These are phyloP conservation scores for Phytophthora melonis DNA, from an alignment of 352 stramenopile genomes.

Conservation along the genomic window DNA sequence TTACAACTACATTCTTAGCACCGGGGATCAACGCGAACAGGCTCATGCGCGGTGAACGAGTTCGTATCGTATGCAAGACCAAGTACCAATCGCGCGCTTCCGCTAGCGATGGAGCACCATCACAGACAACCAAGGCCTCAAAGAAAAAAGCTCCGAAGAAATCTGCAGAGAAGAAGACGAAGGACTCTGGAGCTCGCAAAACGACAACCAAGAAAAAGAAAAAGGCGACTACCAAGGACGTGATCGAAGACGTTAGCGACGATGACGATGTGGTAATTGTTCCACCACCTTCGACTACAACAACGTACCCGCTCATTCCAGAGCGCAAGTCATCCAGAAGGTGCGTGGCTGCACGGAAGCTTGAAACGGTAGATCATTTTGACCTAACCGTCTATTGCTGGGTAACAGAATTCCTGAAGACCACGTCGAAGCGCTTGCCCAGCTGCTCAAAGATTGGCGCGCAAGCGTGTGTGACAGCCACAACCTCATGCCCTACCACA, in stretches of 20 bases:
- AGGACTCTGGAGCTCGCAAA: conserved; percentile 38
- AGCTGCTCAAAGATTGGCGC: conserved; percentile 89
- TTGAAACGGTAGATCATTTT: not conserved
- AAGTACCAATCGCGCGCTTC: conserved; percentile 51
- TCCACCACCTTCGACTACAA: conserved; percentile 29
- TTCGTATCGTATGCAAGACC: conserved; percentile 87
- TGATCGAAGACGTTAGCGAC: conserved; percentile 71
- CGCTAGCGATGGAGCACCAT: conserved; percentile 27
- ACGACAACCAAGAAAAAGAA: conserved; percentile 38
- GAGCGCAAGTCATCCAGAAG: conserved; percentile 53
- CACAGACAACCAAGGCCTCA: conserved; percentile 25
- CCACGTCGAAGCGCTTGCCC: conserved; percentile 77
- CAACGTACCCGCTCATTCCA: conserved; percentile 65
- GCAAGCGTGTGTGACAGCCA: conserved; percentile 87
- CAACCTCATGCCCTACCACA: conserved; percentile 91
- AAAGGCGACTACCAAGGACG: conserved; percentile 44
- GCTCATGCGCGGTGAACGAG: conserved; percentile 69
- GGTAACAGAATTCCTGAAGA: conserved; percentile 64
- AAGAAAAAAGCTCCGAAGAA: conserved; percentile 54
- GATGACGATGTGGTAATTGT: conserved; percentile 68
- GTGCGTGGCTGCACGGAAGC: conserved; percentile 28
- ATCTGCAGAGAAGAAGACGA: conserved; percentile 41
- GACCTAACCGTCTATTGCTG: conserved; percentile 2
- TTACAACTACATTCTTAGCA: conserved; percentile 86
- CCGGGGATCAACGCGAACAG: conserved; percentile 60